Percentiles rank a stretch among this genome's conserved stretches.
Conservation (phyloP, 768 basidiomycete genomes). For the Termitomyces sp. region DNA sequence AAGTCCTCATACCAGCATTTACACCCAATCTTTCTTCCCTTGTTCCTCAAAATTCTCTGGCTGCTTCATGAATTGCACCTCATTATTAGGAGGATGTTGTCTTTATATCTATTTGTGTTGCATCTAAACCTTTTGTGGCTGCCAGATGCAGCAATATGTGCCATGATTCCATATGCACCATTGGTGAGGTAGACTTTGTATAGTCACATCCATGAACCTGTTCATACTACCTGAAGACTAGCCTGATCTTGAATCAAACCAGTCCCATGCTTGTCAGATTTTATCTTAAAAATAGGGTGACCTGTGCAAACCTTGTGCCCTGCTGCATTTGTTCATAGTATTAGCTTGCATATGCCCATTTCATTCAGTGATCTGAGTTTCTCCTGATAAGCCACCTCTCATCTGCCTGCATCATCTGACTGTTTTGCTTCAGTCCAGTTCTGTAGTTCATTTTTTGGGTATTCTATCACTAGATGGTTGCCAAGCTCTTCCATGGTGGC, state of each 20-base stretch:
- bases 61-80: no score
- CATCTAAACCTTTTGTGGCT: not conserved
- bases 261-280: not conserved
- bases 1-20: no score
- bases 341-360: not conserved
- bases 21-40: no score
- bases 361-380: not conserved
- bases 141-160: not conserved
- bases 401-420: not conserved
- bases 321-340: not conserved
- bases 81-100: not conserved
- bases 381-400: not conserved
- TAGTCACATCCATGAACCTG: not conserved
- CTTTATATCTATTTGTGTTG: not conserved
- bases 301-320: not conserved
- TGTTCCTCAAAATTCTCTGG: no score
- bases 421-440: not conserved
- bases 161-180: not conserved
- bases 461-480: not conserved
- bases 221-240: not conserved
- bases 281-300: not conserved
- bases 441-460: not conserved
- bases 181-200: not conserved
- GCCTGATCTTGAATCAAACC: not conserved
- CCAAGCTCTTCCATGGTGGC: not conserved